A percentile compares a stretch with the other conserved stretches of the same genome.
Conservation (phyloP, 306 rosid species). For the Potentilla sterilis region DNA sequence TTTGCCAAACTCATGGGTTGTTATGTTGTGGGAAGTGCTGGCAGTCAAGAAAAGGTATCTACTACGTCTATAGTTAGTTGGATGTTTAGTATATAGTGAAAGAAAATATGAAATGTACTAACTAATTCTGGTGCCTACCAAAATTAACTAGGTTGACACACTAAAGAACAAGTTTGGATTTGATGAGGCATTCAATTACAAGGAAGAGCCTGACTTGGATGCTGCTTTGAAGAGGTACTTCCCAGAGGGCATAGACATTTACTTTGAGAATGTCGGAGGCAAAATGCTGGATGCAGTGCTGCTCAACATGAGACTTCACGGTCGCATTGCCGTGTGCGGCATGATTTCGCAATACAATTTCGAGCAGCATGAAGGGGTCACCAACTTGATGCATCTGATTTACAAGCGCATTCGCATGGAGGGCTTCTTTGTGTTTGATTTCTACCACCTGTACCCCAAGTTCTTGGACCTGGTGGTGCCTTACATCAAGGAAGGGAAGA, state of each 20-base stretch:
- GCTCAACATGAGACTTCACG: conserved; percentile 17
- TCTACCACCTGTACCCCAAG: conserved; percentile 14
- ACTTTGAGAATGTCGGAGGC: conserved; percentile 22
- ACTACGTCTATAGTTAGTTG: not conserved
- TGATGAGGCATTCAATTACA: conserved; percentile 39
- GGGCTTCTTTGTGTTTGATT: conserved; percentile 13
- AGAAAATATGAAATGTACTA: not conserved
- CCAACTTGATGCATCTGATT: conserved; percentile 11
- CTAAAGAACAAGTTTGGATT: conserved; percentile 38
- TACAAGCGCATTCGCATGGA: conserved; percentile 19
- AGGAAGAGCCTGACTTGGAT: conserved; percentile 30
- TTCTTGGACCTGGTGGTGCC: conserved; percentile 20
- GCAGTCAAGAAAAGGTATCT: conserved; percentile 9
- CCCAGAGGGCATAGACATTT: conserved; percentile 26
- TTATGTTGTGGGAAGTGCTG: conserved; percentile 20
- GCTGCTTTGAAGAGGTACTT: conserved; percentile 36
- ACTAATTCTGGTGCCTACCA: not conserved
- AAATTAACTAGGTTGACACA: conserved; percentile 21
- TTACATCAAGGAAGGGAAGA: conserved; percentile 12
- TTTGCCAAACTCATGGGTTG: conserved; percentile 18
- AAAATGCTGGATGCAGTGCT: conserved; percentile 21
- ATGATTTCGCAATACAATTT: conserved; percentile 21
- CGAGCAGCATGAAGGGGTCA: conserved; percentile 11
- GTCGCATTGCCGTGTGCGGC: conserved; percentile 14
- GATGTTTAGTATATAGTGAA: not conserved